Conservation (phyloP, 2,329 filamentous ascomycete genomes). For the Albifimbria verrucaria region DNA sequence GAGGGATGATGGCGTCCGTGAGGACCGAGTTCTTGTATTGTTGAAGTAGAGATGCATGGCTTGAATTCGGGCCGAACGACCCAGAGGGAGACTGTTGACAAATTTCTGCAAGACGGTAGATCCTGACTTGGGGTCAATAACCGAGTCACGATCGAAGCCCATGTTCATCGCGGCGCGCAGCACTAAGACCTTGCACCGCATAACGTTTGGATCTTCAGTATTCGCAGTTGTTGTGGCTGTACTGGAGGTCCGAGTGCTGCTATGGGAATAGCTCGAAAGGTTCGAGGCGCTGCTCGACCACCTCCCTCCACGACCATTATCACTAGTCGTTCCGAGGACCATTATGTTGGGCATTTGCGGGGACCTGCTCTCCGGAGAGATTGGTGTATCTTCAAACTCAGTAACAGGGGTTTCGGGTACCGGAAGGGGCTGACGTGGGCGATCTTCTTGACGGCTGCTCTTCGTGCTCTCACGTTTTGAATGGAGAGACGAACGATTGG, state of each 20-base stretch:
- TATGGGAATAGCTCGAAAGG: constrained; percentile 75
- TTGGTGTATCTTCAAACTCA: constrained; percentile 87
- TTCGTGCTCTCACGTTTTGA: constrained; percentile 54
- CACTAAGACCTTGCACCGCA: constrained; percentile 73
- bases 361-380: constrained; percentile 75
- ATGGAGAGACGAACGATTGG: constrained; percentile 47
- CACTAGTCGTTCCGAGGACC: constrained; percentile 69
- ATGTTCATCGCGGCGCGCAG: constrained; percentile 83
- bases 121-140: constrained; percentile 40
- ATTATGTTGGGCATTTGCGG: constrained; percentile 82
- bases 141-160: constrained; percentile 66
- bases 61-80: constrained; percentile 71
- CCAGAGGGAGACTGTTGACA: constrained; percentile 72
- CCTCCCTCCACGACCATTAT: constrained; percentile 58
- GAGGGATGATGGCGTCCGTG: constrained; percentile 59
- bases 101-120: constrained; percentile 66
- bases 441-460: constrained; percentile 42
- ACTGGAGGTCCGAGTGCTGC: constrained; percentile 62
- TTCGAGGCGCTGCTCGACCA: constrained; percentile 83
- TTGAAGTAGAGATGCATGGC: constrained; percentile 69
- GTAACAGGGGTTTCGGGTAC: constrained; percentile 90
- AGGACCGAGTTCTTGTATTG: constrained; percentile 79
- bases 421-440: constrained; percentile 42
- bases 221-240: constrained; percentile 68
- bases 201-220: constrained; percentile 72